These are phyloP conservation scores for Phoenix roebelenii DNA, from an alignment of 176 grass and related monocot genomes.

Conservation along the genomic window DNA sequence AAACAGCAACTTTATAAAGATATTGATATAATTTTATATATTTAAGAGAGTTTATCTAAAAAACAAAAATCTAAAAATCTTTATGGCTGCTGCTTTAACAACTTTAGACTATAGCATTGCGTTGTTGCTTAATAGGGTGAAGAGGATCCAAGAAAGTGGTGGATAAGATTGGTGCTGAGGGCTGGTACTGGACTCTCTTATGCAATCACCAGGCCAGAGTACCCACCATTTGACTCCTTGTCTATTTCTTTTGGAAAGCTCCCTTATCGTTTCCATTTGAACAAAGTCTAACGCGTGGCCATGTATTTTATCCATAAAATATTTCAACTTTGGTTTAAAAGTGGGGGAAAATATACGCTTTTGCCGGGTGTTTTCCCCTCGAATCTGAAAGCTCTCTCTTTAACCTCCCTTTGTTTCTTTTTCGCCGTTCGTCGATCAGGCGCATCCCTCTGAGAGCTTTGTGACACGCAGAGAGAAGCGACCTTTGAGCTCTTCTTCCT, in stretches of 20 bases:
- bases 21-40: too few relatives aligned
- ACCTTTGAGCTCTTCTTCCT: conserved; percentile 1
- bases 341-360: conserved; percentile 18
- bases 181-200: too few relatives aligned
- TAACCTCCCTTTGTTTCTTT: conserved; percentile 26
- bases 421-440: neutral
- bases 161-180: too few relatives aligned
- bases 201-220: too few relatives aligned
- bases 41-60: too few relatives aligned
- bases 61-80: too few relatives aligned
- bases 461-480: conserved; percentile 9
- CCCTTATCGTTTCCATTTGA: conserved; percentile 16
- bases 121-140: too few relatives aligned
- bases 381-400: conserved; percentile 12
- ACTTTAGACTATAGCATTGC: too few relatives aligned
- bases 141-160: too few relatives aligned
- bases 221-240: conserved; percentile 25
- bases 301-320: neutral
- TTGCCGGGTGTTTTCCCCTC: neutral
- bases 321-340: conserved; percentile 20
- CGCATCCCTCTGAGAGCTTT: conserved; percentile 23
- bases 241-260: conserved; percentile 42
- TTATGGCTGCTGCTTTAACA: too few relatives aligned
- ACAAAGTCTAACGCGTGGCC: neutral
- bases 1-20: too few relatives aligned